phyloP scores from a whole-genome alignment of 345 rosid species.

The Brassica incana region DNA sequence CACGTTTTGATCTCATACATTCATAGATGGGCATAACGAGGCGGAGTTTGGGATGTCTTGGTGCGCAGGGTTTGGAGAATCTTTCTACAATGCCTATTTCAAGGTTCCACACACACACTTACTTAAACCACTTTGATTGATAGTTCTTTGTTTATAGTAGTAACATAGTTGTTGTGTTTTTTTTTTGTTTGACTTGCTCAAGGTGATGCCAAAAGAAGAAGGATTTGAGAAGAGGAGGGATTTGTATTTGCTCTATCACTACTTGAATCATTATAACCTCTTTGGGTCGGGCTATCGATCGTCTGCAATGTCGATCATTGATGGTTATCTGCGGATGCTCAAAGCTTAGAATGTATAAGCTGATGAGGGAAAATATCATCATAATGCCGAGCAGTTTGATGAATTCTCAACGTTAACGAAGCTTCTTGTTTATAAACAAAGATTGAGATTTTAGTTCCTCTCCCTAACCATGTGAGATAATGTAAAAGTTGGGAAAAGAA shows the following conservation, averaged over 20 bases:
- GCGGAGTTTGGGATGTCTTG: conserved; percentile 98
- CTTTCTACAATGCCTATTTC: conserved; percentile 79
- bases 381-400: background rate
- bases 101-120: conserved; percentile 49
- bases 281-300: conserved; percentile 89
- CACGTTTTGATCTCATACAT: background rate
- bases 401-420: background rate
- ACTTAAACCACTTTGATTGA: background rate
- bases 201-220: conserved; percentile 86
- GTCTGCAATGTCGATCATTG: conserved; percentile 75
- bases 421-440: background rate
- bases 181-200: background rate
- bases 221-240: conserved; percentile 87
- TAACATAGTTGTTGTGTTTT: background rate
- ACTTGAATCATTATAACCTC: conserved; percentile 89
- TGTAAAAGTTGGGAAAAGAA: background rate
- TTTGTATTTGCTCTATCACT: conserved; percentile 76
- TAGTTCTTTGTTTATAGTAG: background rate
- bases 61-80: conserved; percentile 88
- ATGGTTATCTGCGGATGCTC: conserved; percentile 62
- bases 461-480: background rate
- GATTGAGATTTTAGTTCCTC: background rate
- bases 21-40: conserved; percentile 82
- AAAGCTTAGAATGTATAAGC: conserved; percentile 31
- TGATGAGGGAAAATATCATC: background rate